Evolutionary conservation across 352 stramenopile genomes (phyloP).

Genomic region (Phytophthora sansomeana): DNA sequence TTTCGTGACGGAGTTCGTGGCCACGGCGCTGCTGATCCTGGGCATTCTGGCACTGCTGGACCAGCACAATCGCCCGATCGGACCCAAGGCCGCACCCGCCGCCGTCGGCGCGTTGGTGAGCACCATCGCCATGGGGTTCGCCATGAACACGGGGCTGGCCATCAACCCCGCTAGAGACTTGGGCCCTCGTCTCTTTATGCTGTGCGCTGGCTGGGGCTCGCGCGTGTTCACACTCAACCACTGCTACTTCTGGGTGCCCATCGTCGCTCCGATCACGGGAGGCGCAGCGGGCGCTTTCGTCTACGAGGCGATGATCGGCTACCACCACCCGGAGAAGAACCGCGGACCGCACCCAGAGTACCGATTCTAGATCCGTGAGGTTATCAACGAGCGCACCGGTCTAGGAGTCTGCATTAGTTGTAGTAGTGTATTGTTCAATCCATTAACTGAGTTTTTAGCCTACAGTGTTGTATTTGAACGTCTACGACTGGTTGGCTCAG

Average conservation of each 20-base stretch:
- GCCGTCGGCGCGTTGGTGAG: conserved; percentile 29
- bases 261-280: conserved; percentile 53
- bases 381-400: too few relatives aligned
- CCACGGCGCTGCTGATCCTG: conserved; percentile 40
- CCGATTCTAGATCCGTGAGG: conserved; percentile 20
- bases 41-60: conserved; percentile 39
- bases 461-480: too few relatives aligned
- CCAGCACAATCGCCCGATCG: conserved; percentile 41
- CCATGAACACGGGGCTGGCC: conserved; percentile 38
- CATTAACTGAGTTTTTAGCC: too few relatives aligned
- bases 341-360: conserved; percentile 29
- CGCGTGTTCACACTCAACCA: conserved; percentile 50
- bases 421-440: conserved; percentile 4
- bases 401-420: conserved; percentile 3
- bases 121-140: conserved; percentile 35
- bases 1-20: conserved; percentile 48
- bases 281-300: conserved; percentile 39
- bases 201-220: conserved; percentile 51
- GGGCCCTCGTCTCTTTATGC: conserved; percentile 50
- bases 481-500: too few relatives aligned
- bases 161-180: conserved; percentile 54
- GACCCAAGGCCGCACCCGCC: conserved; percentile 21
- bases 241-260: conserved; percentile 67
- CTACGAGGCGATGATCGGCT: conserved; percentile 47
- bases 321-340: conserved; percentile 55